Conservation (phyloP, 176 grass and related monocot species). For the Carex littledalei region DNA sequence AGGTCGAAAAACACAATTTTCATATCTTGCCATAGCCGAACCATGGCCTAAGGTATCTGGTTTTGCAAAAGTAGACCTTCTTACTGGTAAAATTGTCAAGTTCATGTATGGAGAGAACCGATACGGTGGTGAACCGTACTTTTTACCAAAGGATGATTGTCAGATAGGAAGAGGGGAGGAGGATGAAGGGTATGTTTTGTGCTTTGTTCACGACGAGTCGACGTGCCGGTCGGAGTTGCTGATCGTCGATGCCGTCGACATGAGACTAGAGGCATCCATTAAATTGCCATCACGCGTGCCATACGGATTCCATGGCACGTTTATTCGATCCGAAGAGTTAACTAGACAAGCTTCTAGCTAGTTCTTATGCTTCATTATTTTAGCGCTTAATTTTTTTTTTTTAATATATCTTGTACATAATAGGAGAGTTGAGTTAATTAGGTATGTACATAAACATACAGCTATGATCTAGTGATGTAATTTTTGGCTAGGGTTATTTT, state of each 20-base stretch:
- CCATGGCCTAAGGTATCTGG: slow-evolving; percentile 93
- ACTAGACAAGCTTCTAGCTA: slow-evolving; percentile 50
- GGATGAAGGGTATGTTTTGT: slow-evolving; percentile 72
- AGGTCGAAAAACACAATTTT: slow-evolving; percentile 52
- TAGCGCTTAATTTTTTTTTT: not conserved
- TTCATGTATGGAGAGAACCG: slow-evolving; percentile 53
- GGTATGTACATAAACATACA: not conserved
- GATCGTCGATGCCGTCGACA: slow-evolving; percentile 47
- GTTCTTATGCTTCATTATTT: not conserved
- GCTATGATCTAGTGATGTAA: not conserved
- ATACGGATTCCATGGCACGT: slow-evolving; percentile 85
- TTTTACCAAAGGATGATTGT: slow-evolving; percentile 38
- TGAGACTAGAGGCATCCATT: slow-evolving; percentile 57
- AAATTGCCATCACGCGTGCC: slow-evolving; percentile 70
- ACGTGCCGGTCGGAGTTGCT: slow-evolving; percentile 45
- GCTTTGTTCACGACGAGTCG: slow-evolving; percentile 71
- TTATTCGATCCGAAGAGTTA: slow-evolving; percentile 46
- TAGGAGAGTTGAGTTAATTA: not conserved
- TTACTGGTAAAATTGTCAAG: slow-evolving; percentile 40
- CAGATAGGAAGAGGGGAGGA: slow-evolving; percentile 17
- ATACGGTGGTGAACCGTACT: slow-evolving; percentile 77
- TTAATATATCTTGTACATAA: not conserved
- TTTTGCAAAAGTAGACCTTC: slow-evolving; percentile 88
- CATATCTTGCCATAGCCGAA: slow-evolving; percentile 86
- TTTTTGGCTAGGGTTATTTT: not conserved